Evolutionary conservation across 2,329 filamentous ascomycete genomes (phyloP).

Genomic region (Botrytis cinerea): DNA sequence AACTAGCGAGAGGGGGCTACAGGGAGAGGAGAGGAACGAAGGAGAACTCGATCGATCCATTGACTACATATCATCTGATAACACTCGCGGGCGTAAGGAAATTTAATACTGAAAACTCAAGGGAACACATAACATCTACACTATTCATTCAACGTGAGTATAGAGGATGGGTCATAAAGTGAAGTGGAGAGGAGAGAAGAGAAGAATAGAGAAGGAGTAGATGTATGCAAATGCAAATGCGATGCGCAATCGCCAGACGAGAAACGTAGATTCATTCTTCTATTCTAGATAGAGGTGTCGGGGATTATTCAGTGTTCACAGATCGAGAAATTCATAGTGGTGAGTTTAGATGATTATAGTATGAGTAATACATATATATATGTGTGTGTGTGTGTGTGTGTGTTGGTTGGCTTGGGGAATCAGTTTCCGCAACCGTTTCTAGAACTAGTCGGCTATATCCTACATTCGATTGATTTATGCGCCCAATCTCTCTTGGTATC

Average conservation of each 20-base stretch:
- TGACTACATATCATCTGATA: neutral
- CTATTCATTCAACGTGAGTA: neutral
- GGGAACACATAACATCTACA: neutral
- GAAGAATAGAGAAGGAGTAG: neutral
- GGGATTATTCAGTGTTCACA: neutral
- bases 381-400: too few species aligned
- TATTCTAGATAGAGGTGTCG: neutral
- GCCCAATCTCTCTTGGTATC: neutral
- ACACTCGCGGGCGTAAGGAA: neutral
- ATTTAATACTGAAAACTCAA: neutral
- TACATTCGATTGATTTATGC: neutral
- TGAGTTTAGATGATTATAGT: neutral
- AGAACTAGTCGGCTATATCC: constrained; percentile 5
- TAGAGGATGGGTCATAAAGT: neutral
- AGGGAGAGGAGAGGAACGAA: neutral
- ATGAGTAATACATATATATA: neutral
- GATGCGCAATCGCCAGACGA: too few species aligned
- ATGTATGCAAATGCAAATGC: too few species aligned
- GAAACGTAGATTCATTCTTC: too few species aligned
- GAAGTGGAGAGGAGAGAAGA: neutral
- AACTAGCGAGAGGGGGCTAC: too few species aligned
- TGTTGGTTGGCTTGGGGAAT: neutral
- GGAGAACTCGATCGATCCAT: neutral
- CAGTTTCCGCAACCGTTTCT: neutral
- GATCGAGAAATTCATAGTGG: neutral